Evolutionary conservation across 352 stramenopile genomes (phyloP).

Genomic region (Thalassiosira hispida): DNA sequence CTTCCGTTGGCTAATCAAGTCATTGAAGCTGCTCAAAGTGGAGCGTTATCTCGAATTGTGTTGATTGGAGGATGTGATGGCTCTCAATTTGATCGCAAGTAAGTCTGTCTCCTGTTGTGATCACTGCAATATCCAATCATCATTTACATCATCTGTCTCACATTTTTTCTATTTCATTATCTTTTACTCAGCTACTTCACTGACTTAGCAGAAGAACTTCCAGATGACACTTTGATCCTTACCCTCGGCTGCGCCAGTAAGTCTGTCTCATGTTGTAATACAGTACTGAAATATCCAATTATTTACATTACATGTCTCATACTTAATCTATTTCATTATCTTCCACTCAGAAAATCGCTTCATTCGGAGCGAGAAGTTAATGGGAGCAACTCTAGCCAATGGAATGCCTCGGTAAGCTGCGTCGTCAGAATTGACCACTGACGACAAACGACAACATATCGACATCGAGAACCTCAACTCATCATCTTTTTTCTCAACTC

Average conservation of each 20-base stretch:
- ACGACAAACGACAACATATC: no score
- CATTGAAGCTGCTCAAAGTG: slow-evolving; percentile 77
- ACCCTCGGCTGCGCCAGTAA: slow-evolving; percentile 85
- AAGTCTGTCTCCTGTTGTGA: slow-evolving; percentile 6
- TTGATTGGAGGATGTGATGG: slow-evolving; percentile 87
- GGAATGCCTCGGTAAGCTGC: no score
- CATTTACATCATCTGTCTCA: no score
- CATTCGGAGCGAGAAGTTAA: slow-evolving; percentile 63
- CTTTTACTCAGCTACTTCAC: slow-evolving; percentile 76
- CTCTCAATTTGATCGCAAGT: slow-evolving; percentile 81
- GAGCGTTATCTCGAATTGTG: slow-evolving; percentile 81
- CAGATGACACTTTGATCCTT: slow-evolving; percentile 78
- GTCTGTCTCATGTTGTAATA: no score
- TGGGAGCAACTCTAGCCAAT: slow-evolving; percentile 67
- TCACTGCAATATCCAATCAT: no score
- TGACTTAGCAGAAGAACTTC: slow-evolving; percentile 75
- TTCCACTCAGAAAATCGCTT: slow-evolving; percentile 81
- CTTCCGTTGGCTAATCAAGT: slow-evolving; percentile 77
- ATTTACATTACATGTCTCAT: no score
- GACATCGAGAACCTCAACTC: no score
- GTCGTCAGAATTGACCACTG: no score
- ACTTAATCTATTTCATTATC: no score
- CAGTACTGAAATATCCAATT: no score
- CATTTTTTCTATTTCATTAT: no score
- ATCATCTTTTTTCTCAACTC: no score